Evolutionary conservation across 2,329 filamentous ascomycete genomes (phyloP).

Genomic region (Amauroascus niger): DNA sequence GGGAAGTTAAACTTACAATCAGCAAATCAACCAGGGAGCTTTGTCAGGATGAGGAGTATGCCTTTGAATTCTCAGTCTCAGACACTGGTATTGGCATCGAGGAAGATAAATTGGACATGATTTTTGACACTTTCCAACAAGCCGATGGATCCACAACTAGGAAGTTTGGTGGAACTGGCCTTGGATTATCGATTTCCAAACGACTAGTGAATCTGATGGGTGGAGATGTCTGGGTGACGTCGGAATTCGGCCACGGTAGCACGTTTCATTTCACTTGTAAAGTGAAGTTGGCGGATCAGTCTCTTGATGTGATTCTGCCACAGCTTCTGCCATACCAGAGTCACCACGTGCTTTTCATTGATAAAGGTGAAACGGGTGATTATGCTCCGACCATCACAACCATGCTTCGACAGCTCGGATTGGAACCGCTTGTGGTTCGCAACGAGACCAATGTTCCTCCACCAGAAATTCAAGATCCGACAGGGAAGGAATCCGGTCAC

Average conservation of each 20-base stretch:
- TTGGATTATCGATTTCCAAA: slow-evolving; percentile 91
- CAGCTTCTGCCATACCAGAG: slow-evolving; percentile 83
- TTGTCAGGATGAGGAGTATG: slow-evolving; percentile 66
- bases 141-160: slow-evolving; percentile 93
- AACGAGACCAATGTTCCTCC: slow-evolving; percentile 58
- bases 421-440: slow-evolving; percentile 75
- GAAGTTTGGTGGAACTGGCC: slow-evolving; percentile 88
- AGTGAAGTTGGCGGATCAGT: slow-evolving; percentile 72
- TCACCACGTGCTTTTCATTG: slow-evolving; percentile 87
- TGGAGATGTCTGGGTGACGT: slow-evolving; percentile 92
- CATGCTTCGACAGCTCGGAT: slow-evolving; percentile 68
- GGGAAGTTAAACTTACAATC: slow-evolving; percentile 92
- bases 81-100: slow-evolving; percentile 97
- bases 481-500: slow-evolving; percentile 42
- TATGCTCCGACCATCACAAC: slow-evolving; percentile 60
- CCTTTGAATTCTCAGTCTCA: slow-evolving; percentile 89
- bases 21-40: slow-evolving; percentile 57
- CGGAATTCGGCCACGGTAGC: slow-evolving; percentile 81
- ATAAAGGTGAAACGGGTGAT: slow-evolving; percentile 67
- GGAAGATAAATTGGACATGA: slow-evolving; percentile 86
- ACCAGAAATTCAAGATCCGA: slow-evolving; percentile 43
- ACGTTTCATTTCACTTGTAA: slow-evolving; percentile 95
- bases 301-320: slow-evolving; percentile 61
- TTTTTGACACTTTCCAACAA: slow-evolving; percentile 98
- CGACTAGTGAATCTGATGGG: slow-evolving; percentile 92